A percentile compares a stretch with the other conserved stretches of the same genome.
phyloP scores from a whole-genome alignment of 2,329 filamentous ascomycete species.

The Paecilomyces dactylethromorphus region DNA sequence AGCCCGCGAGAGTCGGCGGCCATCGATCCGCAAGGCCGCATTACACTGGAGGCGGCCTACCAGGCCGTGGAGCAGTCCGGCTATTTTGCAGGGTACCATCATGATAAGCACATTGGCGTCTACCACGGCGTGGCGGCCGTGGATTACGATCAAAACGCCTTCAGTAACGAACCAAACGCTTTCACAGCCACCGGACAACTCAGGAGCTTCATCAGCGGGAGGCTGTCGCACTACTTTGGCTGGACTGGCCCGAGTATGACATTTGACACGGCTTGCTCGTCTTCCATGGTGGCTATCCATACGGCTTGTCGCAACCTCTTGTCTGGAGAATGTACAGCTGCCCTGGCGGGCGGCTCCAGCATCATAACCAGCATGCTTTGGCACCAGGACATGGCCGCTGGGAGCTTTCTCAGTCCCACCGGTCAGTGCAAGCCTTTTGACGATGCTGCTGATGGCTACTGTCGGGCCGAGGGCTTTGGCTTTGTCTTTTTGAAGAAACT shows the following conservation, averaged over 20 bases:
- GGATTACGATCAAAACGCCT: constrained; percentile 40
- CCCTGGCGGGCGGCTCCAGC: neutral
- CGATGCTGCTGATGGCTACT: constrained; percentile 43
- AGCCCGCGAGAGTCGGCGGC: constrained; percentile 17
- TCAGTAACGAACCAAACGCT: constrained; percentile 27
- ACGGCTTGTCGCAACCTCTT: neutral
- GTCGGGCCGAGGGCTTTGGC: constrained; percentile 43
- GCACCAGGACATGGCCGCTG: neutral
- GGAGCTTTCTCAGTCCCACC: neutral
- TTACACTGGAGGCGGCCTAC: constrained; percentile 22
- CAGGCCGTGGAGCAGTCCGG: constrained; percentile 25
- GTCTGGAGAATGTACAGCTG: neutral
- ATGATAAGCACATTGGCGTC: constrained; percentile 23
- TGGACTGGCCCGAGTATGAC: neutral
- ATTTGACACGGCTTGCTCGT: neutral
- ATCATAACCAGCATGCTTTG: neutral
- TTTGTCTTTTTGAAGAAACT: constrained; percentile 44
- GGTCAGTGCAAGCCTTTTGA: neutral
- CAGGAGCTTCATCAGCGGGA: constrained; percentile 19
- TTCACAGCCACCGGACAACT: constrained; percentile 27
- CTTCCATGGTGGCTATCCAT: neutral
- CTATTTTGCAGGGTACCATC: constrained; percentile 12
- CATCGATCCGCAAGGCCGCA: constrained; percentile 25
- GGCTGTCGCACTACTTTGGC: constrained; percentile 1
- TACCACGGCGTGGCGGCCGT: constrained; percentile 29